Evolutionary conservation across 768 basidiomycete species (phyloP), one percentile per base, ranked within the genome.

Genomic region (Rubroboletus pulcherrimus): DNA sequence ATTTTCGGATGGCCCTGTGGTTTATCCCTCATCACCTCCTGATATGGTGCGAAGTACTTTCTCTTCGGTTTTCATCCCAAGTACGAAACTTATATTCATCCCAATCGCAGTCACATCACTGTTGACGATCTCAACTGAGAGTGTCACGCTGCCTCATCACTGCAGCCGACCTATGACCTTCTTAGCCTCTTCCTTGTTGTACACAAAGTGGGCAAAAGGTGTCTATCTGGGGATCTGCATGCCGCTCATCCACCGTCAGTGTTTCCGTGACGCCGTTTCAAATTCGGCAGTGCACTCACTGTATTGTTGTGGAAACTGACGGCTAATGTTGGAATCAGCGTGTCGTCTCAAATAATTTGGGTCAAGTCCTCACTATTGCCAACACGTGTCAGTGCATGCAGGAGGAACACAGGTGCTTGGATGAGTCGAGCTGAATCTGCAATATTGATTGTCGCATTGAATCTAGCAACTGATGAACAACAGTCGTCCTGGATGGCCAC

Each of bases 401-500:
- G 83, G 79, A 6, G 74, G 66, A 30, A 79, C 77, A 63, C 88
- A 90, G 55, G 82, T 73, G 29, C 50, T 60, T 31, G 84, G 84
- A 71, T 90, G 88, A 17, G 70, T 70, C 10, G 79, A 73, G 62
- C 88, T 89, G 75, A 90, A 90, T 69, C 79, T 88, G 80, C 88
- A 91, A 65, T 69, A 75, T 34, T 74, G 75, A 66, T 85, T 77
- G 49, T 81, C 82, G 71, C 88, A 90, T 60, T 79, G 77, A 51
- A 87, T 80, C 87, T 89, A 66, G 53, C 49, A 48, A 49, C 56
- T 45, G 55, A 59, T 62, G 57, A 65, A 65, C 33, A 53, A 51
- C 35, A 24, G 45, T 35, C 54, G 8, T 43, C 7, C 21, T 43
- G 31, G 48, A 41, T 45, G 49, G 57, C 44, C 53, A 47, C 37